Evolutionary conservation across 2,329 filamentous ascomycete species (phyloP), one percentile per base, ranked within the genome.

Genomic region (Escovopsis sp.): DNA sequence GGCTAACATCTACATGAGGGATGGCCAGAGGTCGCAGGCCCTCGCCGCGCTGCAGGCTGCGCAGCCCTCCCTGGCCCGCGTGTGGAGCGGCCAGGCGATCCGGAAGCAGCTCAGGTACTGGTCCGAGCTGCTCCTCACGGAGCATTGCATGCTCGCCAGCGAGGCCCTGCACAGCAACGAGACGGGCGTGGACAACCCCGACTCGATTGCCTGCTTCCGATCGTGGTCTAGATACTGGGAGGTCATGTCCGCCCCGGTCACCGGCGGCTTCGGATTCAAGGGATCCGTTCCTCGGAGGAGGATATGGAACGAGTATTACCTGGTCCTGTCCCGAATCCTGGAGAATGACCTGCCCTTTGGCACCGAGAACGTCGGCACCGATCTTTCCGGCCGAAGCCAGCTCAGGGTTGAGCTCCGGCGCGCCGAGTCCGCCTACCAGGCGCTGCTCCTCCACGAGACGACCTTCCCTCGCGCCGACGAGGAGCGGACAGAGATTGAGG

Each of bases 301-400:
- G 35, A 77, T 94, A 37, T 95, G 88, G 88, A 79, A 75, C 52
- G 77, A 85, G 48, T 95, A 95, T 59, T 94, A 94, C 57, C 65
- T 76, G 37, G 76, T 82, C 1, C 65, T 95, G 15, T 93, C 87
- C 2, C 69, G 69, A n/a, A 75, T 94, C 33, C 61, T 95, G 6
- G 79, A 81, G 51, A 64, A 76, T 42, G 74, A 77, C 45, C 55
- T 84, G 19, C 66, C 77, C 0, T 84, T 77, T 41, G 69, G 74
- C 1, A 66, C 67, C 0, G 72, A 59, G 48, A 54, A 62, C 37
- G 55, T 59, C 33, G 53, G 64, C 10, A 64, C 63, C 32, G 71
- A 75, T 35, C 59, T 67, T 12, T 80, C 74, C 4, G 67, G 69
- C 32, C 75, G 74, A 41, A 67, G 66, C 36, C 79, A 82, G 52